Evolutionary conservation across 1,284 basidiomycete species (phyloP).

Genomic region (Fomes fomentarius): DNA sequence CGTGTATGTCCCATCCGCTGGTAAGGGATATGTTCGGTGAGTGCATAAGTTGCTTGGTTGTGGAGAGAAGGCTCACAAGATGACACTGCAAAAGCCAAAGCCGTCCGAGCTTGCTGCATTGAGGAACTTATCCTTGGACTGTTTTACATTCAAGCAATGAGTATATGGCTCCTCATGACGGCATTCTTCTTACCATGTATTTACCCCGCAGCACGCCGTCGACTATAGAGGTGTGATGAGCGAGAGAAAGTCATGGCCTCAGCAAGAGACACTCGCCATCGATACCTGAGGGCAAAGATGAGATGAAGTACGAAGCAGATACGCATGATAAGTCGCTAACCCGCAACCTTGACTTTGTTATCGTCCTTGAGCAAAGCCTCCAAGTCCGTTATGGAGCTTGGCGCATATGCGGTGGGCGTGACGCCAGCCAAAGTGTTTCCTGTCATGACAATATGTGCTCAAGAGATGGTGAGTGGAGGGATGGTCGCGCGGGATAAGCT

Average conservation of each 20-base stretch:
- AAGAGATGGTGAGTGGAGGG: not conserved
- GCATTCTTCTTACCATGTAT: slow-evolving; percentile 86
- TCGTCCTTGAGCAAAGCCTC: slow-evolving; percentile 60
- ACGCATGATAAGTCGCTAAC: slow-evolving; percentile 48
- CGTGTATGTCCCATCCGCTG: slow-evolving; percentile 90
- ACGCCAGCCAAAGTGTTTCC: not conserved
- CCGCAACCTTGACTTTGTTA: slow-evolving; percentile 91
- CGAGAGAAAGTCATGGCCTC: not conserved
- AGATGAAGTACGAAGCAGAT: no score
- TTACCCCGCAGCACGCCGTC: slow-evolving; percentile 95
- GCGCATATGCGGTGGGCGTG: slow-evolving; percentile 48
- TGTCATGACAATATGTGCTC: slow-evolving; percentile 4
- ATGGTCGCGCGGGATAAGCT: not conserved
- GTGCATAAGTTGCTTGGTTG: slow-evolving; percentile 1
- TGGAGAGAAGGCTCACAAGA: slow-evolving; percentile 57
- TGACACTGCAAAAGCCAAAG: slow-evolving; percentile 92
- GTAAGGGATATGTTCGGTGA: not conserved
- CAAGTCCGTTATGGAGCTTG: slow-evolving; percentile 63
- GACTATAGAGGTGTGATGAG: slow-evolving; percentile 46
- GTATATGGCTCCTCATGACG: no score
- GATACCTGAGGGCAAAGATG: no score
- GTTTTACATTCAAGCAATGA: not conserved
- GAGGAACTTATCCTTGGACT: slow-evolving; percentile 93
- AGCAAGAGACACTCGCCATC: slow-evolving; percentile 77
- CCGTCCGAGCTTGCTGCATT: slow-evolving; percentile 82